phyloP scores from a whole-genome alignment of 176 grass and related monocot genomes.

The Tuctoria greenei region DNA sequence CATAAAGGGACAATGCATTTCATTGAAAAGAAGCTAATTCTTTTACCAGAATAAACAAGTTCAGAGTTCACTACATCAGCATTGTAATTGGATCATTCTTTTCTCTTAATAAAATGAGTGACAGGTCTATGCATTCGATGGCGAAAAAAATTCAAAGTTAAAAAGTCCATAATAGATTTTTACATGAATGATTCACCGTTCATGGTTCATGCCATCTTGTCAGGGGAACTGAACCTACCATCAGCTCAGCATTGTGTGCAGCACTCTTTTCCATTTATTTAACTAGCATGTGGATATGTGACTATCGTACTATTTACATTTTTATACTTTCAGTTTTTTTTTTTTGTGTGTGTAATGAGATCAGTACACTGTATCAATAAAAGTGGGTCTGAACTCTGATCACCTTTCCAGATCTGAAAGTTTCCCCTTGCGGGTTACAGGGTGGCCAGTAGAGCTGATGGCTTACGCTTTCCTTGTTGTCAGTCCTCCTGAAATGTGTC shows the following conservation, averaged over 20 bases:
- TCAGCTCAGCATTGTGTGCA: constrained; percentile 6
- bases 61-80: not conserved
- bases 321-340: not conserved
- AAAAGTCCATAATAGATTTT: not conserved
- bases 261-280: constrained; percentile 9
- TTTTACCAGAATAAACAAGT: constrained; percentile 16
- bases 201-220: not conserved
- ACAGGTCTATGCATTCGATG: not conserved
- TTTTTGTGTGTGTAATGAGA: not conserved
- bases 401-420: constrained; percentile 62
- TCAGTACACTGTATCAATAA: constrained; percentile 24
- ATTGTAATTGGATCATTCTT: not conserved
- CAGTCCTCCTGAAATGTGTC: constrained; percentile 73
- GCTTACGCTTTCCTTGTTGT: constrained; percentile 92
- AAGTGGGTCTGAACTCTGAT: constrained; percentile 34
- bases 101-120: not conserved
- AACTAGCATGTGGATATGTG: constrained; percentile 8
- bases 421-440: constrained; percentile 87
- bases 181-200: too few species aligned
- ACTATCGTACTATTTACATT: constrained; percentile 14
- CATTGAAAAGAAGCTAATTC: not conserved
- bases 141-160: not conserved
- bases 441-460: constrained; percentile 96
- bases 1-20: not conserved
- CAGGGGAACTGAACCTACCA: not conserved